A percentile compares a stretch with the other conserved stretches of the same genome.
Conservation (phyloP, 345 rosid species). For the Pugionium cornutum region DNA sequence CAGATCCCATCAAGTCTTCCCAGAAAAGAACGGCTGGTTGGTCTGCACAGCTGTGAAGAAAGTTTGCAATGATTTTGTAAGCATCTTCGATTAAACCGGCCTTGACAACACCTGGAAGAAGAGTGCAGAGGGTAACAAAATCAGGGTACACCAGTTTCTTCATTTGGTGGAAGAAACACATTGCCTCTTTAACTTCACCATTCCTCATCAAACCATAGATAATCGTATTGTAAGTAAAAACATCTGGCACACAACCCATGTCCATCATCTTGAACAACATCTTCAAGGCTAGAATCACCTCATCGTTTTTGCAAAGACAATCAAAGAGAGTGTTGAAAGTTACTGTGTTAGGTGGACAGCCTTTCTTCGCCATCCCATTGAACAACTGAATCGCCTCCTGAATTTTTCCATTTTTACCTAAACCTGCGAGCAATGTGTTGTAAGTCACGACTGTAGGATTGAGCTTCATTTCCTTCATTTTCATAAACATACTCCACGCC, state of each 20-base stretch:
- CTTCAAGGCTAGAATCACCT: slow-evolving; percentile 66
- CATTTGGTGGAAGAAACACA: slow-evolving; percentile 90
- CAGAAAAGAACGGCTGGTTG: slow-evolving; percentile 47
- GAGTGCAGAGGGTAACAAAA: slow-evolving; percentile 78
- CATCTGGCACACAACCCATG: slow-evolving; percentile 72
- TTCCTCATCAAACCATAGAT: slow-evolving; percentile 73
- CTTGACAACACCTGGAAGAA: slow-evolving; percentile 79
- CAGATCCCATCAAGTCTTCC: slow-evolving; percentile 76
- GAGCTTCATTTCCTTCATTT: slow-evolving; percentile 68
- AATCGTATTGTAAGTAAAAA: slow-evolving; percentile 75
- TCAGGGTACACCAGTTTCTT: slow-evolving; percentile 74
- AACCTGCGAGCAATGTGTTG: slow-evolving; percentile 75
- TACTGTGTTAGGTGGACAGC: slow-evolving; percentile 72
- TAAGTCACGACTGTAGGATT: slow-evolving; percentile 83
- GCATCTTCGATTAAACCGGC: slow-evolving; percentile 62
- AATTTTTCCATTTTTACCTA: slow-evolving; percentile 73
- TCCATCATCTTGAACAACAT: slow-evolving; percentile 64
- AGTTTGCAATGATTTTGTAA: slow-evolving; percentile 58
- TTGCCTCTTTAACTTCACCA: slow-evolving; percentile 55
- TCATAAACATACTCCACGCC: slow-evolving; percentile 82
- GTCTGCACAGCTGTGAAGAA: slow-evolving; percentile 45
- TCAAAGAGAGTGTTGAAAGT: slow-evolving; percentile 84
- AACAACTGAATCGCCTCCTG: slow-evolving; percentile 60
- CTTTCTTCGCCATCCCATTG: slow-evolving; percentile 54
- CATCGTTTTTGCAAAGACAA: slow-evolving; percentile 90